phyloP scores from a whole-genome alignment of 192 early-diverging fungal species.

The Mortierella antarctica region DNA sequence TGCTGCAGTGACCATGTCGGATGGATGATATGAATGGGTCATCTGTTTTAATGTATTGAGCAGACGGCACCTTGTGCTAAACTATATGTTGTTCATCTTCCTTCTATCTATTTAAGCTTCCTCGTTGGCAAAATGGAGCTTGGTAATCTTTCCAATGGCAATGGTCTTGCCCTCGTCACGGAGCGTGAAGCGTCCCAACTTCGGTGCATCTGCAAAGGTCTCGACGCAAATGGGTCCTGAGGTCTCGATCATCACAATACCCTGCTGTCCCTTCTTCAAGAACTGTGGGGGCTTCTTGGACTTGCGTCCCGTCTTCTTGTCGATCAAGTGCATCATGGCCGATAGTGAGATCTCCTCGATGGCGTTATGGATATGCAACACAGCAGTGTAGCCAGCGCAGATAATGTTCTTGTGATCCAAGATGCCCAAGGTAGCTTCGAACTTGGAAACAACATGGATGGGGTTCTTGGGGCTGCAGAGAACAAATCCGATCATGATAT shows the following conservation, averaged over 20 bases:
- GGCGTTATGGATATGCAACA: conserved; percentile 91
- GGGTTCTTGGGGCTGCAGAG: conserved; percentile 83
- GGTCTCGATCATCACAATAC: conserved; percentile 88
- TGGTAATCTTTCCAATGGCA: conserved; percentile 95
- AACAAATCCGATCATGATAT: conserved; percentile 88
- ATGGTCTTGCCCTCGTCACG: conserved; percentile 97
- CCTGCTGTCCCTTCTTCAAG: conserved; percentile 91
- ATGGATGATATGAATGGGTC: too few species aligned
- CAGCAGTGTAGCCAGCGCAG: conserved; percentile 93
- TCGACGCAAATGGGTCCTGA: conserved; percentile 86
- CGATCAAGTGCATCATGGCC: conserved; percentile 87
- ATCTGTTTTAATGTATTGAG: too few species aligned
- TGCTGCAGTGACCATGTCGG: too few species aligned
- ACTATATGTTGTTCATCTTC: background rate
- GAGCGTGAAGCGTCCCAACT: conserved; percentile 97
- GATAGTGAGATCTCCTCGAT: conserved; percentile 89
- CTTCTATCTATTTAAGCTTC: conserved; percentile 25
- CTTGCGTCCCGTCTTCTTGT: conserved; percentile 92
- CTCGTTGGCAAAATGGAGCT: conserved; percentile 59
- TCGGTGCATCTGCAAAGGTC: conserved; percentile 85
- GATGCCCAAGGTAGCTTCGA: conserved; percentile 91
- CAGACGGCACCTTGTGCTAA: too few species aligned
- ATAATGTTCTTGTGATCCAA: conserved; percentile 97
- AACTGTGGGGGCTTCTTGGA: conserved; percentile 92
- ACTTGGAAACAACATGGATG: conserved; percentile 79